Evolutionary conservation across 208 protist genomes (phyloP), one percentile per base, ranked within the genome.

Genomic region (Leptomonas pyrrhocoris): DNA sequence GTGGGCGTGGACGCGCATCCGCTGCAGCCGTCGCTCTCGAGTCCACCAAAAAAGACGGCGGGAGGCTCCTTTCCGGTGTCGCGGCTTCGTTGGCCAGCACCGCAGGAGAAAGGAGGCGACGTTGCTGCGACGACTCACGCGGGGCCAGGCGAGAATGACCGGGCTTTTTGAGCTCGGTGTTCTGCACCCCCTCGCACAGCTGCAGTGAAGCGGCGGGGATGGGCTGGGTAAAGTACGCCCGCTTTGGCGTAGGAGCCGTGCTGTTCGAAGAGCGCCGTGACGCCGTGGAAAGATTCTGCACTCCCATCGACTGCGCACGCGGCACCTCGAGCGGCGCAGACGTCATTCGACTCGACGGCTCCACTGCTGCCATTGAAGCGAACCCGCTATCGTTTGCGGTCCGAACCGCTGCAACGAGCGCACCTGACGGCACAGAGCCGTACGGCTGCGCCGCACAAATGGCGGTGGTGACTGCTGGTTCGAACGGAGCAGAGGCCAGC

Each of bases 21-120:
- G 12, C 6, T 8, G 50, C 31, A 2, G 16, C 15, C 6, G 27
- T n/a, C 1, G 23, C 40, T 2, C 12, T 15, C 2, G 9, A 3
- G 0, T 16, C 19, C 13, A 21, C 9, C 5, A 16, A n/a, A 1
- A 18, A 30, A 0, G 9, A 42, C 27, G 31, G 5, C 7, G 13
- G 16, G 15, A 50, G 0, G 16, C 2, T 49, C 0, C 23, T 46
- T 8, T 45, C 58, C 18, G 13, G 53, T 7, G 38, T 15, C 23
- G 2, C 9, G 31, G 25, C 23, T 18, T 50, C 53, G 2, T 68
- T 60, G 19, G 61, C 61, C 16, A 21, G 34, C 23, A 25, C 16
- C 4, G 45, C 38, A 9, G 70, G 70, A 2, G 54, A 75, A 9
- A 68, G 12, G 31, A 68, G 36, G 21, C 28, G 27, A 19, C 61